phyloP scores from a whole-genome alignment of 371 early-diverging fungal genomes.

The Batkoa obscura region DNA sequence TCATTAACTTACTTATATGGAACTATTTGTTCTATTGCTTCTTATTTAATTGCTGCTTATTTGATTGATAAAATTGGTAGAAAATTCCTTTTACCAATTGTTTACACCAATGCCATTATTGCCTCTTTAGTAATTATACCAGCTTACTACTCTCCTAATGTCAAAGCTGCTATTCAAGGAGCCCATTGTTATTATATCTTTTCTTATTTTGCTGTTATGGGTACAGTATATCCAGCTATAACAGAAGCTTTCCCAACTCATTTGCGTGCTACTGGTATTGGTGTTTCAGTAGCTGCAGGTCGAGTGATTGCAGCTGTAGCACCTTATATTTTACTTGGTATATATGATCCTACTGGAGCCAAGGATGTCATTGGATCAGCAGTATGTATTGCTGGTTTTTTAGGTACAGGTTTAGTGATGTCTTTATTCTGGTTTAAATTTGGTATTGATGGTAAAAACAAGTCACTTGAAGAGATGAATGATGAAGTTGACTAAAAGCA shows the following conservation, averaged over 20 bases:
- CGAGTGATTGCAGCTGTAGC: slow-evolving; percentile 6
- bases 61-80: slow-evolving; percentile 7
- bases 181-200: slow-evolving; percentile 7
- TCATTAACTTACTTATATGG: slow-evolving; percentile 5
- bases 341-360: not conserved
- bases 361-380: not conserved
- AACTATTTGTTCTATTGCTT: slow-evolving; percentile 4
- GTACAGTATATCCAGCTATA: slow-evolving; percentile 5
- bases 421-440: not conserved
- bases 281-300: slow-evolving; percentile 7
- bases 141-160: not conserved
- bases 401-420: slow-evolving; percentile 1
- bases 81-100: slow-evolving; percentile 5
- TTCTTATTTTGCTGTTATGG: not conserved
- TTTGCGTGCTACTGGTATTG: slow-evolving; percentile 8
- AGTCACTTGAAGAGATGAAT: slow-evolving; percentile 1
- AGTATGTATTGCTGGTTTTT: not conserved
- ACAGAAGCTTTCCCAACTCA: slow-evolving; percentile 9
- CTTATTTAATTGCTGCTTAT: not conserved
- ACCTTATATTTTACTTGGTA: not conserved
- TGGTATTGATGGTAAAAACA: slow-evolving; percentile 5
- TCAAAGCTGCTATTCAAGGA: not conserved
- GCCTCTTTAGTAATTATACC: slow-evolving; percentile 4
- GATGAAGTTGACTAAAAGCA: no score
- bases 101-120: slow-evolving; percentile 7